Conservation (phyloP, 2,329 filamentous ascomycete species). For the Aspergillus hiratsukae region DNA sequence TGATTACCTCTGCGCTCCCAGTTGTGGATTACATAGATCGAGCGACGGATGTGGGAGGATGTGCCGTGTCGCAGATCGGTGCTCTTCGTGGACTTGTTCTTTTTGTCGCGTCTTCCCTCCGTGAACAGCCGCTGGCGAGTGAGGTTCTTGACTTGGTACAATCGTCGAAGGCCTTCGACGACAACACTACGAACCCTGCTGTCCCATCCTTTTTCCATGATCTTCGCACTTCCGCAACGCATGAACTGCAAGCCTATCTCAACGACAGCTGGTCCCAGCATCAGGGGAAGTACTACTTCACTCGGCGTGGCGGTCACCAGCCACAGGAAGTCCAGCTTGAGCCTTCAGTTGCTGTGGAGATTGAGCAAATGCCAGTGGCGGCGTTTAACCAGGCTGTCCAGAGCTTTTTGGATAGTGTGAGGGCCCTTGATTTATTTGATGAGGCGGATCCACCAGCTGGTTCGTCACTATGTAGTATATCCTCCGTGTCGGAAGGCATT, state of each 20-base stretch:
- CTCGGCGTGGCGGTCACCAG: slow-evolving; percentile 37
- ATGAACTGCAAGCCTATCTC: slow-evolving; percentile 43
- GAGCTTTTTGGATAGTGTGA: slow-evolving; percentile 8
- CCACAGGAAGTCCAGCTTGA: slow-evolving; percentile 44
- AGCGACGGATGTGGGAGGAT: slow-evolving; percentile 20
- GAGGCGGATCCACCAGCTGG: neutral
- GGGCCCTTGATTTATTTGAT: slow-evolving; percentile 11
- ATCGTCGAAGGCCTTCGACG: neutral
- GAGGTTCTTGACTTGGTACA: slow-evolving; percentile 3
- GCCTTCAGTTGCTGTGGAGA: slow-evolving; percentile 15
- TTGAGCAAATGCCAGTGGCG: slow-evolving; percentile 17
- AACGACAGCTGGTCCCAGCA: slow-evolving; percentile 45
- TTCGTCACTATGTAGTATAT: neutral
- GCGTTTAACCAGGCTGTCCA: slow-evolving; percentile 20
- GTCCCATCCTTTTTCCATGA: slow-evolving; percentile 17
- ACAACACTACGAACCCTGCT: slow-evolving; percentile 1
- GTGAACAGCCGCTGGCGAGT: slow-evolving; percentile 13
- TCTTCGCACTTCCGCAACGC: slow-evolving; percentile 30
- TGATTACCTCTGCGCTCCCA: slow-evolving; percentile 38
- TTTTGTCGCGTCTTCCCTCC: slow-evolving; percentile 28
- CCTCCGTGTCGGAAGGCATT: neutral
- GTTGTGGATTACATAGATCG: slow-evolving; percentile 47
- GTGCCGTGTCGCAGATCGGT: slow-evolving; percentile 29
- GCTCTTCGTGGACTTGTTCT: slow-evolving; percentile 39
- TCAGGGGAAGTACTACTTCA: slow-evolving; percentile 45